Evolutionary conservation across 495 filamentous ascomycete species (phyloP), one percentile per base, ranked within the genome.

Genomic region (Aspergillus indologenus): DNA sequence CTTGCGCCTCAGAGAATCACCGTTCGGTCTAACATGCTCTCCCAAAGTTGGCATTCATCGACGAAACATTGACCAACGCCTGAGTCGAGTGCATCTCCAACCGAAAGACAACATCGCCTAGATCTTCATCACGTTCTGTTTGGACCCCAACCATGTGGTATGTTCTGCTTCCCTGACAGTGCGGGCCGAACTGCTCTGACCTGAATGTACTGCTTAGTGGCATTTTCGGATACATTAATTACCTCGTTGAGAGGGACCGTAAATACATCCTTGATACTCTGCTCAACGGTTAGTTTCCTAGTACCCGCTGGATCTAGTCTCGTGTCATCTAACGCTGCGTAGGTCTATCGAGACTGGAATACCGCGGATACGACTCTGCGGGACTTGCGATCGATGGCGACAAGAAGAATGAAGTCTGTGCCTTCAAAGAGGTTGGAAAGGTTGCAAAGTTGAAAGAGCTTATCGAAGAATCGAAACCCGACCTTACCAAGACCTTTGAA

Each of bases 341-440:
- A 90, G 91, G 90, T 65, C 87, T 95, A 56, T 84, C 86, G 31
- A 85, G 91, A 68, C 86, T 96, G 63, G 92, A 97, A 75, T 97
- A 97, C 76, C 90, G 92, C 70, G 92, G 92, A 56, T 98, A 98
- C 73, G 94, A 98, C 74, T 97, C 93, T 59, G 95, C 94, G 59
- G 94, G 94, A 74, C 80, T 98, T 59, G 94, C 92, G 63, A 82
- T 98, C 58, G 95, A 98, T 75, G 94, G 95, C 59, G 89, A 98
- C 85, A 97, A 96, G 83, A 96, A 96, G 81, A 92, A 96, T 61
- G 90, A 96, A 79, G 92, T 98, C 61, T 85, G 90, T 65, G 92
- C 95, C 23, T 98, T 90, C 84, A 98, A 98, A 81, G 95, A 98
- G 77, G 94, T 98, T 40, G 94, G 94, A 78, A 98, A 98, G 84